Evolutionary conservation across 192 early-diverging fungal species (phyloP), one percentile per base, ranked within the genome.

Genomic region (Polychytrium aggregatum): DNA sequence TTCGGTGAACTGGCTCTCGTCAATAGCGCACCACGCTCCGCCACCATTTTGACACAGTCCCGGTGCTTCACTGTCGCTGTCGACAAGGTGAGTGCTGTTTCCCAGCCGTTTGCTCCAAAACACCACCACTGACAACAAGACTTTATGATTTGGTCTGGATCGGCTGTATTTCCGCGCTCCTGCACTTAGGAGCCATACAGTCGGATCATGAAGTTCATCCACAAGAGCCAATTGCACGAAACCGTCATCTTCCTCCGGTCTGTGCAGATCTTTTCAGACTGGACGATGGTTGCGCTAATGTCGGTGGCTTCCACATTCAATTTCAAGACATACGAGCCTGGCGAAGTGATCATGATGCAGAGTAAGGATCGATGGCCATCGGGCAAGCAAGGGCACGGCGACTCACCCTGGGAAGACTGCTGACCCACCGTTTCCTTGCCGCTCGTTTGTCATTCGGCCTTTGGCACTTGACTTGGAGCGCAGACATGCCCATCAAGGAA

Each of bases 1-100:
- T 72, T 72, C 45, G 70, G 70, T 9, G 69, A 72, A 16, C 33
- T 73, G 3, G 57, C 70, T 3, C 55, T 72, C 20, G 41, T 62
- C 8, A 68, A 52, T 37, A 61, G 74, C 44, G 37, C 28, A 21
- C 65, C 68, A 13, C 54, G 70, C 9, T 30, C 59, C 18, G 70
- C 70, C 0, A 72, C 64, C 7, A 70, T 72, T n/a, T 28, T 53
- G 11, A 64, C 70, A 20, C 38, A 22, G 6, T 48, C 35, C 21
- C 34, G n/a, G 18, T 64, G 60, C n/a, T 55, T 63, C n/a, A 22
- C 74, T 8, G 39, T 72, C 2, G 18, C 37, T 18, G 59, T 71
- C 31, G 70, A 72, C 41, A 70, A 70, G 55, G 62, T 51, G 1
- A 8, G 41, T 24, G n/a, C 35, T 37, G n/a, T n/a, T n/a, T n/a